Percentiles rank a stretch among this genome's conserved stretches.
phyloP scores from a whole-genome alignment of 257 asterid genomes.

The Fraxinus anomala region DNA sequence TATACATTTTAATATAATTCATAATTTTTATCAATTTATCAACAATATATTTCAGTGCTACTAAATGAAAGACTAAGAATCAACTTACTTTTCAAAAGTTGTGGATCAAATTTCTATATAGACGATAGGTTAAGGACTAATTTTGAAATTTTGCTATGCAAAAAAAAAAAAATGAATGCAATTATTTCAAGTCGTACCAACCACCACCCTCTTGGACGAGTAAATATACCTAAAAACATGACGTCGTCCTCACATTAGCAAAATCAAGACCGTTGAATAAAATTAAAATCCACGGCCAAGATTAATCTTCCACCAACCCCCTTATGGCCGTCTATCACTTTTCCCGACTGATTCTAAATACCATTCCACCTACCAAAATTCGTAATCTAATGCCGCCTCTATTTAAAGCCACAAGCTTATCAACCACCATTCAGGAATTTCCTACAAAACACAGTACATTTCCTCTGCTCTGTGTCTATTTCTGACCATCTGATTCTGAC shows the following conservation, averaged over 20 bases:
- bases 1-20: too few relatives aligned
- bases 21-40: too few relatives aligned
- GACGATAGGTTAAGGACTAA: too few relatives aligned
- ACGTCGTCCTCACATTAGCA: constrained; percentile 21
- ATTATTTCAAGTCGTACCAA: constrained; percentile 39
- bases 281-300: constrained; percentile 30
- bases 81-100: too few relatives aligned
- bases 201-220: constrained; percentile 27
- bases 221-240: not conserved
- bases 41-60: too few relatives aligned
- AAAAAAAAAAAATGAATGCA: not conserved
- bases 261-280: constrained; percentile 35
- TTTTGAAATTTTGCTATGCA: too few relatives aligned
- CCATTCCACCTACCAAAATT: constrained; percentile 61
- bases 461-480: not conserved
- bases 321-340: constrained; percentile 28
- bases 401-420: constrained; percentile 41
- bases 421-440: constrained; percentile 22
- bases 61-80: too few relatives aligned
- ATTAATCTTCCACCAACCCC: constrained; percentile 60
- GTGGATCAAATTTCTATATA: too few relatives aligned
- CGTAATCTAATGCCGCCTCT: constrained; percentile 32
- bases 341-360: not conserved
- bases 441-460: not conserved
- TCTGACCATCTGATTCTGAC: not conserved